Evolutionary conservation across 1,284 basidiomycete species (phyloP).

Genomic region (Trichosporon sp.): DNA sequence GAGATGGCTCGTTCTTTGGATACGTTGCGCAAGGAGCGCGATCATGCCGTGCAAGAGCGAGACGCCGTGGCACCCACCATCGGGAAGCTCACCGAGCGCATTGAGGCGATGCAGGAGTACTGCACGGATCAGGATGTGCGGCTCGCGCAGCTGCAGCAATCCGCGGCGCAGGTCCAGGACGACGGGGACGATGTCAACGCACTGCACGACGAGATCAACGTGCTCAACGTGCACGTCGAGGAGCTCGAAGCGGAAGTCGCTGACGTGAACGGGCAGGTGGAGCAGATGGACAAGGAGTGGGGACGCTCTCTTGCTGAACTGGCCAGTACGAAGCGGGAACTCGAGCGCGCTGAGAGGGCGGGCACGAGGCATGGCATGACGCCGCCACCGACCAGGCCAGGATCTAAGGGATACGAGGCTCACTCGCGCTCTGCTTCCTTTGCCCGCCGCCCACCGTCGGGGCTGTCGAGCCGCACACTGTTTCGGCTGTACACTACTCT

Average conservation of each 20-base stretch:
- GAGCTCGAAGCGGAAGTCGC: not conserved
- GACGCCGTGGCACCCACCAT: too few species aligned
- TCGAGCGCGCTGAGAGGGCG: not conserved
- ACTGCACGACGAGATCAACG: not conserved
- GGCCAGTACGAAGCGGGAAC: not conserved
- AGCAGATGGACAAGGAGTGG: not conserved
- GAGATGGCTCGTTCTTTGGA: not conserved
- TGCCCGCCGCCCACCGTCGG: too few species aligned
- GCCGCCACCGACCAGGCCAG: too few species aligned
- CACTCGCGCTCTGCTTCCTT: too few species aligned
- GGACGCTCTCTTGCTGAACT: not conserved
- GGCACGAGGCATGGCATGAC: too few species aligned
- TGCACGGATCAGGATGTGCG: not conserved
- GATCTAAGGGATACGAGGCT: too few species aligned
- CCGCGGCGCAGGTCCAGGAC: too few species aligned
- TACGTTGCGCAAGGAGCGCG: not conserved
- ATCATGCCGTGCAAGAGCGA: not conserved
- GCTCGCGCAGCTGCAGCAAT: too few species aligned
- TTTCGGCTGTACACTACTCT: too few species aligned
- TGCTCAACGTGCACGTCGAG: not conserved
- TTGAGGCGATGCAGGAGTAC: conserved; percentile 2
- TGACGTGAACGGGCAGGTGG: not conserved
- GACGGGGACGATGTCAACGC: not conserved
- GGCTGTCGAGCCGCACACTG: too few species aligned
- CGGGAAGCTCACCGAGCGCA: too few species aligned